Conservation (phyloP, 331 rosid species). For the Cydonia oblonga region DNA sequence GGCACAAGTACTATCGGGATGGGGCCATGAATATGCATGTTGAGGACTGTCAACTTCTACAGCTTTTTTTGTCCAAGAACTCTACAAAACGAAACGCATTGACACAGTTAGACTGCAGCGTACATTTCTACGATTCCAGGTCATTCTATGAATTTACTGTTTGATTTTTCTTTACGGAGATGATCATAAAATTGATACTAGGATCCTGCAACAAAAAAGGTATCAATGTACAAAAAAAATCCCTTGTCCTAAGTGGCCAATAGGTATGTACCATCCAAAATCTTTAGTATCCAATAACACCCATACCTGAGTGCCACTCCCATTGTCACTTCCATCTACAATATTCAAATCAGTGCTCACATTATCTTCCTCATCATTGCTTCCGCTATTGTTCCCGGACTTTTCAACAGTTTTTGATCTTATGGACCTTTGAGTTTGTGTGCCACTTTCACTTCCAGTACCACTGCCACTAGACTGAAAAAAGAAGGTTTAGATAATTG, state of each 20-base stretch:
- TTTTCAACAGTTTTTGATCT: conserved; percentile 55
- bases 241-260: too few species aligned
- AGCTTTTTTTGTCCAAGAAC: conserved; percentile 85
- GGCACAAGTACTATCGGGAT: conserved; percentile 82
- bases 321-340: conserved; percentile 69
- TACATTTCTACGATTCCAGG: not conserved
- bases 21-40: conserved; percentile 42
- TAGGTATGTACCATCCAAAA: not conserved
- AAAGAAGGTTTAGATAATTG: conserved; percentile 1
- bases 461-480: conserved; percentile 90
- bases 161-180: not conserved
- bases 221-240: too few species aligned
- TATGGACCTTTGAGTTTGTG: conserved; percentile 61
- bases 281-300: not conserved
- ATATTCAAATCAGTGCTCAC: conserved; percentile 44
- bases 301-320: conserved; percentile 90
- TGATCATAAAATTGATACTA: not conserved
- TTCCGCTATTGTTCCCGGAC: conserved; percentile 48
- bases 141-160: not conserved
- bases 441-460: conserved; percentile 86
- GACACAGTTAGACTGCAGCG: not conserved
- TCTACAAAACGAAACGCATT: conserved; percentile 40
- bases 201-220: not conserved
- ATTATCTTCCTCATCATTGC: conserved; percentile 67
- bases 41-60: conserved; percentile 72